phyloP scores from a whole-genome alignment of 1,284 basidiomycete genomes.

The Boletus calvinii region DNA sequence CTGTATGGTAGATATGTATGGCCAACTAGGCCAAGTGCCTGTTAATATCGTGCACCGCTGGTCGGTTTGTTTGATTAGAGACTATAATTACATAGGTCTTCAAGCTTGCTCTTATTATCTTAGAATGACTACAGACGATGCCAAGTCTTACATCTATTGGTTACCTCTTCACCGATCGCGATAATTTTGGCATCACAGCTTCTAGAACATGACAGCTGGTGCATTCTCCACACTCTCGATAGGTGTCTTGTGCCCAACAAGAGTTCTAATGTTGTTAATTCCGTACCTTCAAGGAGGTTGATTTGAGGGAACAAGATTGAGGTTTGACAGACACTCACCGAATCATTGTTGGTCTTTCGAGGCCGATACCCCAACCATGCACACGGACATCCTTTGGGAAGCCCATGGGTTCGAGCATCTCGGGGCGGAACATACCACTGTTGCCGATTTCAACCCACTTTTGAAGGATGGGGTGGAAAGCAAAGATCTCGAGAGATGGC shows the following conservation, averaged over 20 bases:
- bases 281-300: constrained; percentile 54
- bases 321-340: constrained; percentile 51
- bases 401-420: constrained; percentile 99
- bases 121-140: background rate
- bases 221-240: constrained; percentile 87
- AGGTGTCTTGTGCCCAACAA: constrained; percentile 97
- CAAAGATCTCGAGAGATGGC: constrained; percentile 99
- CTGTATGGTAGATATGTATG: constrained; percentile 3
- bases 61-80: constrained; percentile 5
- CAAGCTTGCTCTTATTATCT: background rate
- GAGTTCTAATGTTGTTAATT: constrained; percentile 95
- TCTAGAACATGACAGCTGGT: constrained; percentile 84
- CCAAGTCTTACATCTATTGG: constrained; percentile 5
- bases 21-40: background rate
- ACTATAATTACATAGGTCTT: background rate
- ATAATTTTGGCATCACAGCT: constrained; percentile 11
- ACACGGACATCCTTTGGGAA: constrained; percentile 97
- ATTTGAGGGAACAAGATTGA: constrained; percentile 1
- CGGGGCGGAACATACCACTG: constrained; percentile 99
- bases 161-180: background rate
- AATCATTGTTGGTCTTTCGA: constrained; percentile 99
- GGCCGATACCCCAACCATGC: constrained; percentile 93
- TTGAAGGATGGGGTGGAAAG: constrained; percentile 91
- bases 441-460: constrained; percentile 97
- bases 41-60: constrained; percentile 5